Conservation (phyloP, 352 stramenopile species). For the Globisporangium polare region DNA sequence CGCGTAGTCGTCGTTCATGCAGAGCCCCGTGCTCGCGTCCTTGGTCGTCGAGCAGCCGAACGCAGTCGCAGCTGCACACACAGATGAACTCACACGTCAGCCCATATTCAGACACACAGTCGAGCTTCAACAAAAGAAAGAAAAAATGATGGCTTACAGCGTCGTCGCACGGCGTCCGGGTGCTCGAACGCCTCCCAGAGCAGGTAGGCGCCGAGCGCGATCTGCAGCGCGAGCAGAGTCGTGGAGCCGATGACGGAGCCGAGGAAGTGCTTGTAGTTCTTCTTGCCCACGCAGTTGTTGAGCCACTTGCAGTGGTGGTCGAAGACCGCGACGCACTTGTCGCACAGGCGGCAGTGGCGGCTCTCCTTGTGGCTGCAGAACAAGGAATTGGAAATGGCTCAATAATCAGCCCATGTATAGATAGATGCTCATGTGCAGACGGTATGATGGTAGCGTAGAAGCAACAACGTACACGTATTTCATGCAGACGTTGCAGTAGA, state of each 20-base stretch:
- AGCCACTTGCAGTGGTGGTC: conserved; percentile 98
- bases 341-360: conserved; percentile 93
- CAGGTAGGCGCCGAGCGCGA: conserved; percentile 61
- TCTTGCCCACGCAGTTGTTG: conserved; percentile 94
- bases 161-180: conserved; percentile 26
- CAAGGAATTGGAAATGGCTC: background rate
- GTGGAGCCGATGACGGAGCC: conserved; percentile 63
- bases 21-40: conserved; percentile 41
- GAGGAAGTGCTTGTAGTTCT: conserved; percentile 85
- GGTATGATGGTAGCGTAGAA: too few relatives aligned
- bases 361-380: conserved; percentile 69
- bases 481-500: conserved; percentile 88
- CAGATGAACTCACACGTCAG: background rate
- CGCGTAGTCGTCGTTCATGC: conserved; percentile 43
- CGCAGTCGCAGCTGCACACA: conserved; percentile 37
- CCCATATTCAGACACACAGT: background rate
- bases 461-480: conserved; percentile 73
- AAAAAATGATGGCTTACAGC: conserved; percentile 23
- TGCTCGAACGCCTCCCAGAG: conserved; percentile 26
- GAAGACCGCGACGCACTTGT: conserved; percentile 96
- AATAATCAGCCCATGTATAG: too few relatives aligned
- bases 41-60: conserved; percentile 59
- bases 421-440: too few relatives aligned
- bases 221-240: conserved; percentile 61
- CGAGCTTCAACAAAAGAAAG: background rate